Base-by-base conservation (phyloP, 2,329 filamentous ascomycete species). In the Talaromyces verruculosus region DNA sequence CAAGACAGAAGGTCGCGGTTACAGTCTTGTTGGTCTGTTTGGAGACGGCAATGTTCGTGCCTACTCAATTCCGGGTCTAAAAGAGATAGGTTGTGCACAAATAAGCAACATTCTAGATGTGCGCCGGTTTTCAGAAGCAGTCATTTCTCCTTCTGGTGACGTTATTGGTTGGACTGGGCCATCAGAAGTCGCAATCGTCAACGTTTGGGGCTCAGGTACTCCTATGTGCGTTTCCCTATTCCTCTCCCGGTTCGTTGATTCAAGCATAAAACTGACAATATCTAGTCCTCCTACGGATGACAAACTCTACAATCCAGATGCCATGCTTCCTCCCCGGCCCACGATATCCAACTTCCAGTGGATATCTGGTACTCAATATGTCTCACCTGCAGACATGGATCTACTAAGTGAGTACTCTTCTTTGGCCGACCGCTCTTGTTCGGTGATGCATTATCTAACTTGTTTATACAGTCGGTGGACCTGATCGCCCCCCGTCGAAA, bases 261-360 rank as follows among this genome's bases (percentile, higher is more conserved):
- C 11, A 25, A 8, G 53, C 33, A 3, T 2, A 5, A 28, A 35
- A 51, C 70, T 77, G 62, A 75, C 59, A n/a, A 55, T 60, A 15
- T 33, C 39, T 39, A 84, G 82, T 63, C 76, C 77, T n/a, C 78
- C 74, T 51, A 80, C 81, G 17, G 80, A 87, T n/a, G 93, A 97
- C 74, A 87, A 83, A 7, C 83, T 99, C 2, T 87, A 91, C 77
- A 97, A 98, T 74, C 88, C 91, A 0, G 84, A 91, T 66, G 85
- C 91, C 0, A 75, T 85, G 17, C 85, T 91, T 25, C 94, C 93
- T 1, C 85, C 92, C 13, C 88, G 95, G 1, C 95, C 95, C 0
- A 97, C 93, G 0, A 99, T 99, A 67, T 96, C 91, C 22, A 97
- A 96, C 72, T 79, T 99, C 43, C 93, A 98, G 79, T 99, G 95